Evolutionary conservation across 352 stramenopile species (phyloP).

Genomic region (Blastocystis sp.): DNA sequence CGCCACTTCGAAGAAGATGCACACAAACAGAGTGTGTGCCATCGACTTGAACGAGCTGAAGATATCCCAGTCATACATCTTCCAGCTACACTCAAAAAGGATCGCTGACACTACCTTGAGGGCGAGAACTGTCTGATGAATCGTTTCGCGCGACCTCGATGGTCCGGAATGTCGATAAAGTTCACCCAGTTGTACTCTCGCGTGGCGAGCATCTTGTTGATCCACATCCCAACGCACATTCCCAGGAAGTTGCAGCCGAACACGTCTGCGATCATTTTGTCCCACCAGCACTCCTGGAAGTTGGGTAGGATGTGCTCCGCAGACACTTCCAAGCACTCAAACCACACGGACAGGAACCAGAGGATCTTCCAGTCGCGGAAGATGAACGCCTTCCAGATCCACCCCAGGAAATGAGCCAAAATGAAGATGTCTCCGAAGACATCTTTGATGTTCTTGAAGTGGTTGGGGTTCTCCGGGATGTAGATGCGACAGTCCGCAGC

Average conservation of each 20-base stretch:
- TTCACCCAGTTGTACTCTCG: slow-evolving; percentile 82
- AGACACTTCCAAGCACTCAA: slow-evolving; percentile 80
- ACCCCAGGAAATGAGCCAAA: slow-evolving; percentile 81
- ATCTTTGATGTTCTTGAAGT: slow-evolving; percentile 74
- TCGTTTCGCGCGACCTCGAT: slow-evolving; percentile 74
- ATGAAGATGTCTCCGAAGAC: slow-evolving; percentile 80
- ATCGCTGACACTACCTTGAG: neutral
- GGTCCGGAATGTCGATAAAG: slow-evolving; percentile 76
- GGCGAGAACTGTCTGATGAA: slow-evolving; percentile 79
- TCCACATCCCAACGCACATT: slow-evolving; percentile 69
- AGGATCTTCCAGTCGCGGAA: slow-evolving; percentile 85
- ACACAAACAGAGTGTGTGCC: slow-evolving; percentile 71
- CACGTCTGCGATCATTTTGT: slow-evolving; percentile 82
- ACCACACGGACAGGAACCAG: slow-evolving; percentile 80
- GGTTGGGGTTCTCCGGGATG: slow-evolving; percentile 76
- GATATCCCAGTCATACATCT: slow-evolving; percentile 81
- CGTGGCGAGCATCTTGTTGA: slow-evolving; percentile 72
- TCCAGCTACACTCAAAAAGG: slow-evolving; percentile 70
- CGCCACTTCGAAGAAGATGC: slow-evolving; percentile 77
- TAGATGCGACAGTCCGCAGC: slow-evolving; percentile 76
- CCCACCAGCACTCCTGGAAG: slow-evolving; percentile 89
- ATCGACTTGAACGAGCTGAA: slow-evolving; percentile 83
- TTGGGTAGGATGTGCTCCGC: slow-evolving; percentile 82
- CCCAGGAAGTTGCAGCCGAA: slow-evolving; percentile 82
- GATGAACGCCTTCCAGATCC: slow-evolving; percentile 80